Percentiles rank a stretch among this genome's conserved stretches.
These are phyloP conservation scores for Hericium coralloides DNA, from an alignment of 768 basidiomycete species.

Conservation along the genomic window DNA sequence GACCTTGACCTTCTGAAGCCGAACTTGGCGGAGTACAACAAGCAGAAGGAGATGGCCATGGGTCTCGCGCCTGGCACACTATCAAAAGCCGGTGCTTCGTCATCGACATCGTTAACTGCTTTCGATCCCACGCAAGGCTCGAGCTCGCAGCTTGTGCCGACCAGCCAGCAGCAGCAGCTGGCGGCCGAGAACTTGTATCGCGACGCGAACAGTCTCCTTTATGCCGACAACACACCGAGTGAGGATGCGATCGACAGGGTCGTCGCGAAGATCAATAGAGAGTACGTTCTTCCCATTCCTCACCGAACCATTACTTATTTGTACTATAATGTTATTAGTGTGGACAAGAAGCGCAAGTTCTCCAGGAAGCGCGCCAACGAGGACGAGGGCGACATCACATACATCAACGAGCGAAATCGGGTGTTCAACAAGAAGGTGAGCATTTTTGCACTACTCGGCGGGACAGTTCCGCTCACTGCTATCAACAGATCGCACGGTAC, in stretches of 20 bases:
- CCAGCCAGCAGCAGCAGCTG: constrained; percentile 53
- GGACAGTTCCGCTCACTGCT: background rate
- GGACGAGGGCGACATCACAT: constrained; percentile 93
- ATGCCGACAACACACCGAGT: constrained; percentile 90
- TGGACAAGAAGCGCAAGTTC: constrained; percentile 86
- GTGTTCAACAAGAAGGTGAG: constrained; percentile 95
- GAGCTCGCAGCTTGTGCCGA: constrained; percentile 35
- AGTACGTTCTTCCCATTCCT: constrained; percentile 45
- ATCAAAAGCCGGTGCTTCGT: constrained; percentile 27
- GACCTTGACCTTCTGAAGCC: constrained; percentile 85
- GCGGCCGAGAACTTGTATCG: constrained; percentile 82
- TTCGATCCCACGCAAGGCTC: constrained; percentile 30
- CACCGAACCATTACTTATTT: background rate
- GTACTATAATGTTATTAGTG: constrained; percentile 31
- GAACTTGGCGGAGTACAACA: constrained; percentile 78
- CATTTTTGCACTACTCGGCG: background rate
- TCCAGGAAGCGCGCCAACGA: constrained; percentile 87
- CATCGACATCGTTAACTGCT: constrained; percentile 32
- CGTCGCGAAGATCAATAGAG: constrained; percentile 83
- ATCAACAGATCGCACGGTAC: constrained; percentile 74
- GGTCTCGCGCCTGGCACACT: constrained; percentile 68
- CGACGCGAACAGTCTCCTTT: constrained; percentile 86
- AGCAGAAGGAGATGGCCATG: constrained; percentile 80
- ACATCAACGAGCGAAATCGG: constrained; percentile 97
- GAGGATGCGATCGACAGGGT: constrained; percentile 95